Conservation (phyloP, 1,284 basidiomycete genomes). For the Trametes polyzona region DNA sequence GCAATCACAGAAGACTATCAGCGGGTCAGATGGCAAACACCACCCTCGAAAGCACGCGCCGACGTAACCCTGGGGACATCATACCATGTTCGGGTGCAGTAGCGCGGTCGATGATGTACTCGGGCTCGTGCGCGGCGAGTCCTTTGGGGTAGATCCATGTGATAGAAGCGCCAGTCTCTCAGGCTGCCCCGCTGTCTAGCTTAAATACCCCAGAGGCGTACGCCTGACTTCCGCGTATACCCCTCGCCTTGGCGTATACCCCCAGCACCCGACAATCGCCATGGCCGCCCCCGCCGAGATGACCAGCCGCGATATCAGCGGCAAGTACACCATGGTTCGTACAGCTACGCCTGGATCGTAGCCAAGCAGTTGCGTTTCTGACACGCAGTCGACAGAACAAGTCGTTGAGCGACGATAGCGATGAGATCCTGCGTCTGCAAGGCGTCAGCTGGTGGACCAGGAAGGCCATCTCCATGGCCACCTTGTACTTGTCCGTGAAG, state of each 20-base stretch:
- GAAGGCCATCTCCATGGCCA: slow-evolving; percentile 54
- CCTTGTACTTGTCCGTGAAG: slow-evolving; percentile 57
- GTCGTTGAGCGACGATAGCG: slow-evolving; percentile 55
- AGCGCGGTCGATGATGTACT: slow-evolving; percentile 10
- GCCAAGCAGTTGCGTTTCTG: background rate
- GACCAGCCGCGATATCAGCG: slow-evolving; percentile 51
- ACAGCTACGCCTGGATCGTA: background rate
- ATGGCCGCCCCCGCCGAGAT: slow-evolving; percentile 59
- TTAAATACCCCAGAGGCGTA: slow-evolving; percentile 13
- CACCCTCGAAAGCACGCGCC: background rate
- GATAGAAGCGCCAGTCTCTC: slow-evolving; percentile 11
- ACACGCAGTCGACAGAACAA: slow-evolving; percentile 49
- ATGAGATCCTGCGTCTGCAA: slow-evolving; percentile 61
- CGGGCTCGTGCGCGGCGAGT: background rate
- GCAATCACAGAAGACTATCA: background rate
- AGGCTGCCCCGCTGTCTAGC: background rate
- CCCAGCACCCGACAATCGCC: slow-evolving; percentile 4
- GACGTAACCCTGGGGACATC: background rate
- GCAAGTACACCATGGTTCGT: slow-evolving; percentile 41
- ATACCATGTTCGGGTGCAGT: slow-evolving; percentile 12
- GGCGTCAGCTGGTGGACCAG: slow-evolving; percentile 66
- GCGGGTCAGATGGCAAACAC: slow-evolving; percentile 5
- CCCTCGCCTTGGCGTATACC: background rate
- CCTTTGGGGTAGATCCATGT: slow-evolving; percentile 16
- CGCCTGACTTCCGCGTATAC: background rate